phyloP scores from a whole-genome alignment of 805 yeast genomes.

The Sugiyamaella boreocaroliniensis region DNA sequence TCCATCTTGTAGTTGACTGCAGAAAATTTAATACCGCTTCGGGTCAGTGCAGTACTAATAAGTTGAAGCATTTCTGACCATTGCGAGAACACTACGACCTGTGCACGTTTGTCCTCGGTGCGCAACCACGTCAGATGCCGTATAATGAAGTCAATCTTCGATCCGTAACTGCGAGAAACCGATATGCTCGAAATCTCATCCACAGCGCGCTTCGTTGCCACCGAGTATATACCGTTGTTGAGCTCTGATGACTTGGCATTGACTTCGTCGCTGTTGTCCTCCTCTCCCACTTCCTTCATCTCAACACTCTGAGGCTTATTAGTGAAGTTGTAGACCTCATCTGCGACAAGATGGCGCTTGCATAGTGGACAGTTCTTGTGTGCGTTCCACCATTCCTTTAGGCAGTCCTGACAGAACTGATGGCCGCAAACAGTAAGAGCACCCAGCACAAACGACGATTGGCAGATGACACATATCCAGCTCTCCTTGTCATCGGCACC shows the following conservation, averaged over 20 bases:
- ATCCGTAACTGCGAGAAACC: conserved; percentile 54
- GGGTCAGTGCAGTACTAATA: conserved; percentile 56
- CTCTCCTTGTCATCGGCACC: conserved; percentile 34
- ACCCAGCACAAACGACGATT: conserved; percentile 62
- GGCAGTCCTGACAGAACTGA: conserved; percentile 76
- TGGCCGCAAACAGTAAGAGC: conserved; percentile 89
- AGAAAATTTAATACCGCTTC: conserved; percentile 50
- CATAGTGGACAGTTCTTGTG: conserved; percentile 75
- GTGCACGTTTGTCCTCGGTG: conserved; percentile 52
- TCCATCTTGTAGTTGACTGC: conserved; percentile 49
- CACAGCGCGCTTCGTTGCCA: conserved; percentile 19
- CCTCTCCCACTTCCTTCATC: conserved; percentile 32
- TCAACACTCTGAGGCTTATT: conserved; percentile 41
- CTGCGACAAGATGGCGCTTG: conserved; percentile 42
- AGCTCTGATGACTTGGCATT: conserved; percentile 2
- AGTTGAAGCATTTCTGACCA: conserved; percentile 71
- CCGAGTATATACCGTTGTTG: conserved; percentile 23
- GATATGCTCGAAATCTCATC: conserved; percentile 36
- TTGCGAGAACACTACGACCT: conserved; percentile 83
- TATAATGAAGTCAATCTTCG: conserved; percentile 79
- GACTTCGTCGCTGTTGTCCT: conserved; percentile 22
- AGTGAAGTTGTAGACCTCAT: conserved; percentile 65
- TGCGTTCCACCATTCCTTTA: conserved; percentile 61
- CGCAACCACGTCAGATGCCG: conserved; percentile 63
- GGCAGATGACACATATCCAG: conserved; percentile 70